Conservation (phyloP, 1,284 basidiomycete species). For the Tilletia setariae region DNA sequence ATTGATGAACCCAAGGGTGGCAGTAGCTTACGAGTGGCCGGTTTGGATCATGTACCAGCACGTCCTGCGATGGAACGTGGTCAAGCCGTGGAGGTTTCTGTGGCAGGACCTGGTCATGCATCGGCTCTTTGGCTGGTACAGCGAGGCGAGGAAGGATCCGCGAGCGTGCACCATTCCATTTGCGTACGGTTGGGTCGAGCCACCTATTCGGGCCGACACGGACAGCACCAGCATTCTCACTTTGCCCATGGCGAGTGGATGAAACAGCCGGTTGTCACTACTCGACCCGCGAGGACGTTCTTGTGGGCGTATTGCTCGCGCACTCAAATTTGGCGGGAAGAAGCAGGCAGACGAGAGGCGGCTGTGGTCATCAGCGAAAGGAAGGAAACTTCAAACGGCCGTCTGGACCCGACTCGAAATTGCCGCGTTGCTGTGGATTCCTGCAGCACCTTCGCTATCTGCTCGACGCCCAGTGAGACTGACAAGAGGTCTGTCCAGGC, state of each 20-base stretch:
- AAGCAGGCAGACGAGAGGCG: no score
- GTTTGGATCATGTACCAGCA: constrained; percentile 31
- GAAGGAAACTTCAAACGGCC: no score
- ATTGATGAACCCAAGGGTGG: constrained; percentile 57
- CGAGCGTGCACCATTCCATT: not conserved
- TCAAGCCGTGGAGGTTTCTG: constrained; percentile 33
- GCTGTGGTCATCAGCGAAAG: no score
- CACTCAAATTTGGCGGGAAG: no score
- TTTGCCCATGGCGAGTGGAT: not conserved
- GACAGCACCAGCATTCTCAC: not conserved
- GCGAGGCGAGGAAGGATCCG: constrained; percentile 20
- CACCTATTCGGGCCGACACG: not conserved
- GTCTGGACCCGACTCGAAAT: no score
- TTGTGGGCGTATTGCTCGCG: no score
- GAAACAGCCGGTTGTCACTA: no score
- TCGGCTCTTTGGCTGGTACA: constrained; percentile 33
- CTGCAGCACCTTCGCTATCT: no score
- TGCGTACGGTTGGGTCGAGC: constrained; percentile 6
- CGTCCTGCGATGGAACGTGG: constrained; percentile 30
- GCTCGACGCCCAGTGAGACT: no score
- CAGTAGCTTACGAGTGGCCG: constrained; percentile 34
- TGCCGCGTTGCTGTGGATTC: no score
- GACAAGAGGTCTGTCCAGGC: no score
- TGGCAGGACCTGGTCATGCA: constrained; percentile 38
- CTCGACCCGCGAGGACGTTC: no score